These are phyloP conservation scores for Cladosporium sp. DNA, from an alignment of 2,329 filamentous ascomycete species.

Conservation along the genomic window DNA sequence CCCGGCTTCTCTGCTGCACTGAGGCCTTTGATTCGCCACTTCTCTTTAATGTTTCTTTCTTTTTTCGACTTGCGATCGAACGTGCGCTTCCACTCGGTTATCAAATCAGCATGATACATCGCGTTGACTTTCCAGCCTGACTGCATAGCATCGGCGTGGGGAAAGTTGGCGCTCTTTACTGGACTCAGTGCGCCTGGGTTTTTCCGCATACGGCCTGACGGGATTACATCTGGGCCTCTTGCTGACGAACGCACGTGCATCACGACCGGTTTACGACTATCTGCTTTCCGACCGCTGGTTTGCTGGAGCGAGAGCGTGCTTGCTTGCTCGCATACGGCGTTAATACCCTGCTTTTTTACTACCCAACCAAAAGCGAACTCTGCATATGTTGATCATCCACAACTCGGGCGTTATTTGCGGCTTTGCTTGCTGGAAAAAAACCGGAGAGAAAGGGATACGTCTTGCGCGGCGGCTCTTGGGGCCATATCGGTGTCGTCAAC, in stretches of 20 bases:
- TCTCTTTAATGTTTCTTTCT: neutral
- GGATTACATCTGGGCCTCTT: neutral
- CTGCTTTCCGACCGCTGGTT: conserved; percentile 11
- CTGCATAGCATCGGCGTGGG: conserved; percentile 14
- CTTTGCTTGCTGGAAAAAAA: conserved; percentile 4
- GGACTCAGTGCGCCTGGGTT: conserved; percentile 9
- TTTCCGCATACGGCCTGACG: conserved; percentile 10
- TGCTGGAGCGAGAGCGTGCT: conserved; percentile 10
- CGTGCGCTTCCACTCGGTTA: conserved; percentile 29
- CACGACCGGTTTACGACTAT: conserved; percentile 11
- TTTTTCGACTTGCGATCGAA: conserved; percentile 10
- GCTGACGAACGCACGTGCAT: conserved; percentile 8
- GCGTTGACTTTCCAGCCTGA: conserved; percentile 37
- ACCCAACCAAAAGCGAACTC: conserved; percentile 10
- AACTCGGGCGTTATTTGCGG: conserved; percentile 10
- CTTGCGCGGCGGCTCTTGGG: conserved; percentile 11
- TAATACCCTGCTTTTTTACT: conserved; percentile 14
- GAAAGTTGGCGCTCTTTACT: conserved; percentile 12
- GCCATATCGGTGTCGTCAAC: conserved; percentile 9
- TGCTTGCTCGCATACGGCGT: conserved; percentile 1
- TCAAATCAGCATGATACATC: conserved; percentile 44
- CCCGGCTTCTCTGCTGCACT: conserved; percentile 3
- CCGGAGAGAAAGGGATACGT: conserved; percentile 7
- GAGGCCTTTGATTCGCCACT: neutral
- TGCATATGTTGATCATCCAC: conserved; percentile 12